These are phyloP conservation scores for Olyra latifolia DNA, from an alignment of 176 grass and related monocot species.

Conservation along the genomic window DNA sequence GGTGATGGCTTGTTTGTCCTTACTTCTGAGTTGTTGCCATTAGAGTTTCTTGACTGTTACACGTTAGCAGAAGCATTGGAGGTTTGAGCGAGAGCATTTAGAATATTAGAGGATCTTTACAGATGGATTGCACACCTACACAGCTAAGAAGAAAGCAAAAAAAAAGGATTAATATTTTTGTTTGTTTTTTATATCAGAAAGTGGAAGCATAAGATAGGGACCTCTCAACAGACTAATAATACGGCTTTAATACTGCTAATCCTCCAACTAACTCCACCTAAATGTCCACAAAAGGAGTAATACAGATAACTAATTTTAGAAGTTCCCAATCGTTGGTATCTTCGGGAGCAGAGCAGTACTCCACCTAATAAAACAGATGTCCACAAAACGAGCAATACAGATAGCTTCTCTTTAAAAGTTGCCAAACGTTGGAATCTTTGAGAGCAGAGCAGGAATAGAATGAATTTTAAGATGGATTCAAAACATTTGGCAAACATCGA, in stretches of 20 bases:
- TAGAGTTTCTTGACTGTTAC: constrained; percentile 14
- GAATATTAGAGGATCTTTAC: constrained; percentile 33
- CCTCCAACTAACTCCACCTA: constrained; percentile 34
- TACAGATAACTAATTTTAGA: constrained; percentile 8
- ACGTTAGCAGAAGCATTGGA: constrained; percentile 17
- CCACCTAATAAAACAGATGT: constrained; percentile 17
- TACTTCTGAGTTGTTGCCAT: constrained; percentile 17
- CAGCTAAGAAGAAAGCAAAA: constrained; percentile 22
- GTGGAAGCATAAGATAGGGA: constrained; percentile 42
- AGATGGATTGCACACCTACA: constrained; percentile 37
- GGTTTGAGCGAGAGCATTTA: neutral
- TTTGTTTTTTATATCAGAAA: constrained; percentile 46
- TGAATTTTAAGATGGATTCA: neutral
- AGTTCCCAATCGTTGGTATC: neutral
- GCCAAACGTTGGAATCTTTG: constrained; percentile 2
- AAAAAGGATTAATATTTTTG: constrained; percentile 12
- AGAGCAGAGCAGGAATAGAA: neutral
- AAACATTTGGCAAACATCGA: constrained; percentile 12
- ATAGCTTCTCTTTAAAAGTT: neutral
- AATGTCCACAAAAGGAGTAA: constrained; percentile 16
- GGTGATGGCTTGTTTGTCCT: neutral
- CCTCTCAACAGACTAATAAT: constrained; percentile 48
- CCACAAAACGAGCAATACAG: constrained; percentile 5
- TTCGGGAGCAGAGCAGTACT: neutral
- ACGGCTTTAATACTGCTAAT: constrained; percentile 20